phyloP scores from a whole-genome alignment of 2,329 filamentous ascomycete genomes.

The Colletotrichum sp. region DNA sequence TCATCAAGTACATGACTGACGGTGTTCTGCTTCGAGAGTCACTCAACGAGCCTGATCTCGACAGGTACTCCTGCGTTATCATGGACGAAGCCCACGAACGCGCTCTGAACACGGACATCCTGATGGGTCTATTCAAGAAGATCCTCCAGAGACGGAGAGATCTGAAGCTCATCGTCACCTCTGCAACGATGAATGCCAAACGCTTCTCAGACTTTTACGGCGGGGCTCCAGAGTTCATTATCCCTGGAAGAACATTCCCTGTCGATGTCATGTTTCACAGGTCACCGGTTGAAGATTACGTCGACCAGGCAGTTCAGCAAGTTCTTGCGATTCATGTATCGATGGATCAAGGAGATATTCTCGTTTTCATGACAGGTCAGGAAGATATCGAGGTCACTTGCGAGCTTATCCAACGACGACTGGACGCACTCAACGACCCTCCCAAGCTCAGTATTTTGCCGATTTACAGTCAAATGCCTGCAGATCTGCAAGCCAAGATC shows the following conservation, averaged over 20 bases:
- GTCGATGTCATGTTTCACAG: conserved; percentile 96
- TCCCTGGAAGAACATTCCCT: conserved; percentile 94
- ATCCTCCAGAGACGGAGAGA: conserved; percentile 88
- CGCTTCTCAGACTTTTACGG: conserved; percentile 96
- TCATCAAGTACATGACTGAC: conserved; percentile 99
- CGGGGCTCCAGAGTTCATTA: conserved; percentile 94
- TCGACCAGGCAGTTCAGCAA: conserved; percentile 95
- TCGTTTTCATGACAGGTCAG: conserved; percentile 99
- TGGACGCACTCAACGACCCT: conserved; percentile 90
- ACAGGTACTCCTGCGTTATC: conserved; percentile 97
- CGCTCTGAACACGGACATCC: conserved; percentile 93
- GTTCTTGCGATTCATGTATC: conserved; percentile 95
- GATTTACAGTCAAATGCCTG: conserved; percentile 99
- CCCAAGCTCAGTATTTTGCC: conserved; percentile 94
- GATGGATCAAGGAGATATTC: conserved; percentile 89
- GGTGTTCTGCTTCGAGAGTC: conserved; percentile 94
- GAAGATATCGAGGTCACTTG: conserved; percentile 98
- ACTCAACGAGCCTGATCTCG: conserved; percentile 88
- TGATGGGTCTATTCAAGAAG: conserved; percentile 98
- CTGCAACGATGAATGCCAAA: conserved; percentile 98
- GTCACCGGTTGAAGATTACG: conserved; percentile 96
- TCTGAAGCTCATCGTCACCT: conserved; percentile 95
- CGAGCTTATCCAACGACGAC: conserved; percentile 85
- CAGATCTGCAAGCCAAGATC: conserved; percentile 96
- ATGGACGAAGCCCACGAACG: conserved; percentile 99